Evolutionary conservation across 2,329 filamentous ascomycete species (phyloP).

Genomic region (Xylariaceae sp.): DNA sequence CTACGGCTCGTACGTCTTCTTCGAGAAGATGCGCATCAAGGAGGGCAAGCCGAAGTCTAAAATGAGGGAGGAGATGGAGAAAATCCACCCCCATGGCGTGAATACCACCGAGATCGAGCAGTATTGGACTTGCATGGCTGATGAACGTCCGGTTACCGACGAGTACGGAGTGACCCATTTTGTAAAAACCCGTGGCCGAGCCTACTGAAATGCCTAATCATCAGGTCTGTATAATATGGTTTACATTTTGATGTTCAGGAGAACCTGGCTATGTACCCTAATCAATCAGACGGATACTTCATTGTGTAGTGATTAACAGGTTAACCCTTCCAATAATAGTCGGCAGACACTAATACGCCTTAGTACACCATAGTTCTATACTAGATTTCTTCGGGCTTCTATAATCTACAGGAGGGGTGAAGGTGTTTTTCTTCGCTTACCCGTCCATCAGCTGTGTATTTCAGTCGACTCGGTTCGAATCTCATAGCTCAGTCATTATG

Average conservation of each 20-base stretch:
- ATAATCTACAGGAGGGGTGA: neutral
- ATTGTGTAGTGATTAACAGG: neutral
- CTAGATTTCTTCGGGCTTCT: neutral
- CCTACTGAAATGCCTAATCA: neutral
- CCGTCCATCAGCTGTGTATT: neutral
- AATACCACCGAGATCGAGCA: slow-evolving; percentile 15
- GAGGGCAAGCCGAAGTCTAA: slow-evolving; percentile 55
- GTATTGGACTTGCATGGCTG: slow-evolving; percentile 4
- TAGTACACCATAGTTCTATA: no score
- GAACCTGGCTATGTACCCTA: neutral
- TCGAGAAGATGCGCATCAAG: slow-evolving; percentile 59
- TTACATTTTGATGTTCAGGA: neutral
- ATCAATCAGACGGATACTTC: neutral
- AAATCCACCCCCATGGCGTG: slow-evolving; percentile 34
- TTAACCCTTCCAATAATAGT: neutral
- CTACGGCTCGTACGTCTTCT: slow-evolving; percentile 60
- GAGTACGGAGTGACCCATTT: slow-evolving; percentile 20
- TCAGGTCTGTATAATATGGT: neutral
- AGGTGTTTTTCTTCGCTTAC: neutral
- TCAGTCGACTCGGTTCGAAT: neutral
- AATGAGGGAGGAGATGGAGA: slow-evolving; percentile 56
- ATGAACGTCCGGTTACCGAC: slow-evolving; percentile 16
- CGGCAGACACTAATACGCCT: no score
- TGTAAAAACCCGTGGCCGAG: neutral
- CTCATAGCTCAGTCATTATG: neutral